phyloP scores from a whole-genome alignment of 2,329 filamentous ascomycete genomes.

The Cordyceps javanica region DNA sequence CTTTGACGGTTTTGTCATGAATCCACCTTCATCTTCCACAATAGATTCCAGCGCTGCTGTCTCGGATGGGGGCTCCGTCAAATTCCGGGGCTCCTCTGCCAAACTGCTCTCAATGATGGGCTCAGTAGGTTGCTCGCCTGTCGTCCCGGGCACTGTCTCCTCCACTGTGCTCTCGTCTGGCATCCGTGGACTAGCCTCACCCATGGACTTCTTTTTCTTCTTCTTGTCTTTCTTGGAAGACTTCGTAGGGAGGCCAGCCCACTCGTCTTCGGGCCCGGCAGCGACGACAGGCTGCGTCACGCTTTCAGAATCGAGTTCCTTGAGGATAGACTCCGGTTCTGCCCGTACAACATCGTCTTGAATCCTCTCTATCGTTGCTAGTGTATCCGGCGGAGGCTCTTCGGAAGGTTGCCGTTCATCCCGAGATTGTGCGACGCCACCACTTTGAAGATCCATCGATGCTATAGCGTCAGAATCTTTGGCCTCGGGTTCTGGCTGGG shows the following conservation, averaged over 20 bases:
- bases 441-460: background rate
- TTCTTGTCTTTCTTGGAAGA: constrained; percentile 27
- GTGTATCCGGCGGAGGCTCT: background rate
- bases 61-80: background rate
- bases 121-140: background rate
- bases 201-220: constrained; percentile 15
- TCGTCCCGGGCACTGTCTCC: background rate
- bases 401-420: background rate
- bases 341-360: constrained; percentile 11
- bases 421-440: background rate
- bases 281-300: constrained; percentile 19
- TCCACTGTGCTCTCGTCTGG: background rate
- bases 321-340: constrained; percentile 14
- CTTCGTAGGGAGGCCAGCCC: constrained; percentile 24
- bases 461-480: background rate
- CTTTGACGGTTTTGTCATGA: constrained; percentile 14
- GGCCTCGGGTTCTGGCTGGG: background rate
- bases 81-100: background rate
- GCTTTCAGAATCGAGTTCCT: constrained; percentile 17
- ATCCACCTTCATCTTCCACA: background rate
- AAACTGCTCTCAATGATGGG: background rate
- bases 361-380: background rate
- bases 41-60: background rate
- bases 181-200: background rate
- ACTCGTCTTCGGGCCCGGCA: constrained; percentile 23